Base-by-base conservation (phyloP, 768 basidiomycete genomes). In the Auricularia auricula-judae region DNA sequence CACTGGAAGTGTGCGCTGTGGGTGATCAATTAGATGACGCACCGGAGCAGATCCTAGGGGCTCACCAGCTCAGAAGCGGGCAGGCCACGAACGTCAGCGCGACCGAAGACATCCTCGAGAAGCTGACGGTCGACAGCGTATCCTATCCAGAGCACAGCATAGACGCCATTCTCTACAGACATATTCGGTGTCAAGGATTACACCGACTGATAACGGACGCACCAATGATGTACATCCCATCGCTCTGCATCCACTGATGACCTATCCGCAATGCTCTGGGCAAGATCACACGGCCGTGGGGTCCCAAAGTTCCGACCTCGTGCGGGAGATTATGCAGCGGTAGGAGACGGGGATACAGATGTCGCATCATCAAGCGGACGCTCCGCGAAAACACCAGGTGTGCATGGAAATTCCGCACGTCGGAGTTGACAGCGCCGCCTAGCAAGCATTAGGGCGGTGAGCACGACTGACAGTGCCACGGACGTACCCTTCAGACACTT, bases 211-310 rank as follows among this genome's bases (percentile, higher is more conserved):
- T 29, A 29, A 29, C 29, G 29, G 11, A 73, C 82, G 62, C 68
- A 94, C 96, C 91, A 66, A 96, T 86, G 56, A 98, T 79, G 75
- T 98, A 99, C n/a, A 97, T 78, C 0, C 97, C 97, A 69, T 90
- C 81, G 1, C 84, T 83, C 71, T 92, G 86, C 97, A 99, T 98
- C 68, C 87, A 91, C 54, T 80, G 78, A 75, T 98, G 85, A 62
- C 89, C 89, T 65, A 82, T 80, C 51, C 96, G 82, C 87, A 94
- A 94, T 63, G 85, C 81, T 11, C 84, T 80, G 14, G 96, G 95
- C 68, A 90, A 75, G 53, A 78, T 76, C 51, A 92, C 3, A 79
- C 12, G 33, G 16, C 63, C 18, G 21, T 56, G 44, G 47, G 18
- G 43, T 36, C 63, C 12, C 43, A 18, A 34, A 12, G 33, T 66